These are phyloP conservation scores for Eucalyptus microcorys DNA, from an alignment of 345 rosid genomes.

Conservation along the genomic window DNA sequence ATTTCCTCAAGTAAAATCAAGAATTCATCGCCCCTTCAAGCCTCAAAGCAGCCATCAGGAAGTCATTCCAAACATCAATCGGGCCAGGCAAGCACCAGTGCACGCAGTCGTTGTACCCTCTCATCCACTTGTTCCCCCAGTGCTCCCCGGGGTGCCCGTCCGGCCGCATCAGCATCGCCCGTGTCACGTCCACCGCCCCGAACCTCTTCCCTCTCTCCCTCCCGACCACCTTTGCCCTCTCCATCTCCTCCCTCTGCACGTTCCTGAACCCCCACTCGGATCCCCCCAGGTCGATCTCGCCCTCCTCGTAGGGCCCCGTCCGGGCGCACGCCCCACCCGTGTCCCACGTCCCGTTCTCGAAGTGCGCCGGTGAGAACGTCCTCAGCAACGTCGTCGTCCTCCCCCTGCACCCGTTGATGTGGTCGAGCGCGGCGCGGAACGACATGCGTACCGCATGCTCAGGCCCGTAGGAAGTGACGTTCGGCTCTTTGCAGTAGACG, in stretches of 20 bases:
- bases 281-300: background rate
- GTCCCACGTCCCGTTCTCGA: constrained; percentile 77
- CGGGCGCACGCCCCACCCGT: constrained; percentile 59
- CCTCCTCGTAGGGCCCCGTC: constrained; percentile 29
- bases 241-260: constrained; percentile 39
- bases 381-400: constrained; percentile 33
- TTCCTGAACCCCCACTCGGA: constrained; percentile 39
- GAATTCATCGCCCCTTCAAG: background rate
- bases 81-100: constrained; percentile 98
- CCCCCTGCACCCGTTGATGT: constrained; percentile 16
- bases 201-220: constrained; percentile 17
- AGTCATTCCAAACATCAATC: constrained; percentile 64
- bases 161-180: constrained; percentile 66
- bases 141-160: constrained; percentile 69
- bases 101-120: constrained; percentile 65
- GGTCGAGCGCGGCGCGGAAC: constrained; percentile 25
- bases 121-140: constrained; percentile 82
- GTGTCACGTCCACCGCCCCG: constrained; percentile 46
- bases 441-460: constrained; percentile 36
- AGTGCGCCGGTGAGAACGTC: constrained; percentile 85
- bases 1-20: background rate
- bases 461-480: constrained; percentile 27
- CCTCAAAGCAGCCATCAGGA: constrained; percentile 38
- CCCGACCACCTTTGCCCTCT: constrained; percentile 1
- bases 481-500: constrained; percentile 44